Percentiles rank a stretch among this genome's conserved stretches.
These are phyloP conservation scores for Cladosporium colombiae DNA, from an alignment of 2,329 filamentous ascomycete genomes.

Conservation along the genomic window DNA sequence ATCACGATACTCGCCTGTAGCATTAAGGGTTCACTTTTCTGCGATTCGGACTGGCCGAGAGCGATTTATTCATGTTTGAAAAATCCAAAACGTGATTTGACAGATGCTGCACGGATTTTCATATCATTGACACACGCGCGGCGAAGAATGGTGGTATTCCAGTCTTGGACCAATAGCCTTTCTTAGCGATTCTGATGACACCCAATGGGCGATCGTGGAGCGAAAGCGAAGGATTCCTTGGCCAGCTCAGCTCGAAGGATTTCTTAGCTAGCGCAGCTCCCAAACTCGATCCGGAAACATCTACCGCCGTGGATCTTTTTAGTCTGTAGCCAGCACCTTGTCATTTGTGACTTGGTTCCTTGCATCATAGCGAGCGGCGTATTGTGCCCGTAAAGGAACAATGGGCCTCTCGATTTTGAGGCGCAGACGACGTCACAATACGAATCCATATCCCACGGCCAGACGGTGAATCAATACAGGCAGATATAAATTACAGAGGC, in stretches of 20 bases:
- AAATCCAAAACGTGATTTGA: background rate
- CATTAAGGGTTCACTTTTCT: too few species aligned
- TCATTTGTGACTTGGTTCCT: background rate
- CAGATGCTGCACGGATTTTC: background rate
- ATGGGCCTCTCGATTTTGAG: background rate
- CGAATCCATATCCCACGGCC: background rate
- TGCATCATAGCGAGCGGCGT: background rate
- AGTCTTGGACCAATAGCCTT: background rate
- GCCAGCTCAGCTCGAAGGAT: background rate
- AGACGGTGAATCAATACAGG: background rate
- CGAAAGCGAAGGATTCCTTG: background rate
- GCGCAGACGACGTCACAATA: background rate
- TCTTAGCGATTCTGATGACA: background rate
- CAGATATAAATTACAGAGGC: background rate
- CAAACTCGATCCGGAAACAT: background rate
- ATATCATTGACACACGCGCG: background rate
- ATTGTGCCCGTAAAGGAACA: background rate
- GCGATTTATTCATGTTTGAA: background rate
- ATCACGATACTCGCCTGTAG: too few species aligned
- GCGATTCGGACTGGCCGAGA: background rate
- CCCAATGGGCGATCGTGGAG: background rate
- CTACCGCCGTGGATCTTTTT: background rate
- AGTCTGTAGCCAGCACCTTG: background rate
- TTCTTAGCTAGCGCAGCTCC: background rate
- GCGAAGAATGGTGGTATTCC: too few species aligned